Conservation (phyloP, 352 stramenopile genomes). For the Pythium oligandrum region DNA sequence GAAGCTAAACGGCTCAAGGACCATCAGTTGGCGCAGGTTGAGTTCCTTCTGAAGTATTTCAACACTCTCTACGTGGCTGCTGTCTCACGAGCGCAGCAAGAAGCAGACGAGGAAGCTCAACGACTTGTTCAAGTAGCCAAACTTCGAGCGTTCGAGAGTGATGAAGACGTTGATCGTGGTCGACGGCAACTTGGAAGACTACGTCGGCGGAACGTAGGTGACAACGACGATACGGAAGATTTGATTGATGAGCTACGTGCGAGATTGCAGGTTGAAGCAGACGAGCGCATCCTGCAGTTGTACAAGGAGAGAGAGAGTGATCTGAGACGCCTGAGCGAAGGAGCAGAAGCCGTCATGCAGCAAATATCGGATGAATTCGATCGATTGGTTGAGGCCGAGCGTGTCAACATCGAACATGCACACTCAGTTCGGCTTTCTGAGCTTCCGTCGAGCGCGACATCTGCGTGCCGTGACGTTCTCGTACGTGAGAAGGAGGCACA, state of each 20-base stretch:
- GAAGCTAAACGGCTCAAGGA: slow-evolving; percentile 33
- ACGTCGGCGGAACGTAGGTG: no score
- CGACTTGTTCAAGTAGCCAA: background rate
- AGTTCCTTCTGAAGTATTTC: slow-evolving; percentile 42
- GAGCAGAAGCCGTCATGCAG: slow-evolving; percentile 22
- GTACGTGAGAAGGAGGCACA: slow-evolving; percentile 31
- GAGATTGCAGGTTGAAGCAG: slow-evolving; percentile 41
- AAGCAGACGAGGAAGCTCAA: slow-evolving; percentile 7
- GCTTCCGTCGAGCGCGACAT: slow-evolving; percentile 10
- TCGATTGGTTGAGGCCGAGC: slow-evolving; percentile 28
- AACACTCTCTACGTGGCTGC: slow-evolving; percentile 18
- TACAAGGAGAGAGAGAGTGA: slow-evolving; percentile 28
- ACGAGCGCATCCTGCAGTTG: slow-evolving; percentile 41
- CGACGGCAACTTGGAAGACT: no score
- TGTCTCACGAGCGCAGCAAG: slow-evolving; percentile 15
- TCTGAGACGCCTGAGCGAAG: slow-evolving; percentile 22
- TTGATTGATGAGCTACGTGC: slow-evolving; percentile 39
- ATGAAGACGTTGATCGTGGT: no score
- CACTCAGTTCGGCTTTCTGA: slow-evolving; percentile 16
- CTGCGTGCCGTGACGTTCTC: slow-evolving; percentile 3
- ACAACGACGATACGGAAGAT: slow-evolving; percentile 20
- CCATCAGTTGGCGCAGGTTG: slow-evolving; percentile 38
- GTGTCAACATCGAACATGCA: slow-evolving; percentile 22
- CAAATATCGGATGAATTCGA: slow-evolving; percentile 23
- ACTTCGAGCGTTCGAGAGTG: no score